These are phyloP conservation scores for Melampsora larici-populina DNA, from an alignment of 1,284 basidiomycete genomes.

Conservation along the genomic window DNA sequence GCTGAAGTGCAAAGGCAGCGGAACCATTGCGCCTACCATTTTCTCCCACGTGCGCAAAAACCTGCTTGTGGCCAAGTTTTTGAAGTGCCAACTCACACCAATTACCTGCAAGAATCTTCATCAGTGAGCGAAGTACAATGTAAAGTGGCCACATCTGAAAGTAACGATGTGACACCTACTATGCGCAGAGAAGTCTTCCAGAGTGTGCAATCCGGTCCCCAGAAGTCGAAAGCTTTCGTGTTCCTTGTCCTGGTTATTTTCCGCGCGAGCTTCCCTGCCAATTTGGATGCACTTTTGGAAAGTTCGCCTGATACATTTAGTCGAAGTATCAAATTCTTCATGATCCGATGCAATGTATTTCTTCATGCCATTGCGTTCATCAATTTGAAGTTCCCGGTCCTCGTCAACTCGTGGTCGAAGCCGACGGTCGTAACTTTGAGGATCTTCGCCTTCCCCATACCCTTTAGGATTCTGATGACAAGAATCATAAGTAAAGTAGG, in stretches of 20 bases:
- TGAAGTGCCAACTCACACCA: slow-evolving; percentile 61
- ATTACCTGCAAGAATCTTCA: slow-evolving; percentile 51
- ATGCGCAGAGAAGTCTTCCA: slow-evolving; percentile 84
- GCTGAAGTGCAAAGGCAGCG: too few relatives aligned
- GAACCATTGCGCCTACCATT: not conserved
- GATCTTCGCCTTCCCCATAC: slow-evolving; percentile 66
- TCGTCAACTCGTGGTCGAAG: slow-evolving; percentile 73
- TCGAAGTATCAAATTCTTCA: slow-evolving; percentile 78
- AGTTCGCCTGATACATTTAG: slow-evolving; percentile 71
- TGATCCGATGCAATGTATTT: slow-evolving; percentile 85
- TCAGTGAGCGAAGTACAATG: not conserved
- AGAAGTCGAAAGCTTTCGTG: slow-evolving; percentile 47
- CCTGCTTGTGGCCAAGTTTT: slow-evolving; percentile 68
- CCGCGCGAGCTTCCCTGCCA: slow-evolving; percentile 61
- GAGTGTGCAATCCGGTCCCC: slow-evolving; percentile 63
- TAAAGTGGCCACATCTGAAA: not conserved
- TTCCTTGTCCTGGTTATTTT: slow-evolving; percentile 58
- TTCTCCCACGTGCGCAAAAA: slow-evolving; percentile 87
- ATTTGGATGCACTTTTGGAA: slow-evolving; percentile 66
- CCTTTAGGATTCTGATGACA: slow-evolving; percentile 51
- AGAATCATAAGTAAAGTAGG: slow-evolving; percentile 49
- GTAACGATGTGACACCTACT: slow-evolving; percentile 50
- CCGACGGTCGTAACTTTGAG: slow-evolving; percentile 70
- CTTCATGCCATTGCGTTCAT: slow-evolving; percentile 78
- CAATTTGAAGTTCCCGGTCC: slow-evolving; percentile 73